These are phyloP conservation scores for Elongisporangium prolatum DNA, from an alignment of 352 stramenopile genomes.

Conservation along the genomic window DNA sequence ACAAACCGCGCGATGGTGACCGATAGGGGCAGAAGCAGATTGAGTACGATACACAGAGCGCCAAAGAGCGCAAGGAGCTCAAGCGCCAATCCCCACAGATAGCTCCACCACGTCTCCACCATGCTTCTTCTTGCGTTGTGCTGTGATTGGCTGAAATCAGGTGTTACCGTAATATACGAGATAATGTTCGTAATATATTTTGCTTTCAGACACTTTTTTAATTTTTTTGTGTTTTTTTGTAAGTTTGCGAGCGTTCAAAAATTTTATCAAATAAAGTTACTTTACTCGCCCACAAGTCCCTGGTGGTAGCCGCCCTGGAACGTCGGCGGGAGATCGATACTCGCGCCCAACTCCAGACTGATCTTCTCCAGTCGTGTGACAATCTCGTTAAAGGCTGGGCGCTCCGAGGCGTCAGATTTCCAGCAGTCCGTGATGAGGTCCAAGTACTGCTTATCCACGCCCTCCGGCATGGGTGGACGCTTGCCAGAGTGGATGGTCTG, in stretches of 20 bases:
- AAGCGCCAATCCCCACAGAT: conserved; percentile 14
- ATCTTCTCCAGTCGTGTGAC: conserved; percentile 72
- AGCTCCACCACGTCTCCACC: background rate
- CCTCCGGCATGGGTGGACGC: conserved; percentile 64
- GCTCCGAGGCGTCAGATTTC: conserved; percentile 69
- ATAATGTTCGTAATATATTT: too few species aligned
- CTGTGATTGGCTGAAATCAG: too few species aligned
- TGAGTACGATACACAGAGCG: conserved; percentile 35
- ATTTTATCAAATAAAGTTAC: too few species aligned
- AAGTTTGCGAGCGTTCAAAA: conserved; percentile 2
- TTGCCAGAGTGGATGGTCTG: conserved; percentile 78
- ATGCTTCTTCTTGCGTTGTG: too few species aligned
- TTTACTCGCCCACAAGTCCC: conserved; percentile 9
- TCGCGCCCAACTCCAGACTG: conserved; percentile 62
- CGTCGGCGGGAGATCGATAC: conserved; percentile 78
- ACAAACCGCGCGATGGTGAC: conserved; percentile 23
- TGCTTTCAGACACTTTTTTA: background rate
- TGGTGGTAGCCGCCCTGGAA: conserved; percentile 86
- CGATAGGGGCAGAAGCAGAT: conserved; percentile 29
- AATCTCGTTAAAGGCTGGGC: conserved; percentile 75
- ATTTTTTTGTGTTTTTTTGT: conserved; percentile 4
- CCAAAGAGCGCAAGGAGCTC: conserved; percentile 45
- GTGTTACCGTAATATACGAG: too few species aligned
- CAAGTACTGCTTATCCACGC: conserved; percentile 64
- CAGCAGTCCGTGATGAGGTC: conserved; percentile 80